Base-by-base conservation (phyloP, 2,329 filamentous ascomycete genomes). In the Epichloe scottii region DNA sequence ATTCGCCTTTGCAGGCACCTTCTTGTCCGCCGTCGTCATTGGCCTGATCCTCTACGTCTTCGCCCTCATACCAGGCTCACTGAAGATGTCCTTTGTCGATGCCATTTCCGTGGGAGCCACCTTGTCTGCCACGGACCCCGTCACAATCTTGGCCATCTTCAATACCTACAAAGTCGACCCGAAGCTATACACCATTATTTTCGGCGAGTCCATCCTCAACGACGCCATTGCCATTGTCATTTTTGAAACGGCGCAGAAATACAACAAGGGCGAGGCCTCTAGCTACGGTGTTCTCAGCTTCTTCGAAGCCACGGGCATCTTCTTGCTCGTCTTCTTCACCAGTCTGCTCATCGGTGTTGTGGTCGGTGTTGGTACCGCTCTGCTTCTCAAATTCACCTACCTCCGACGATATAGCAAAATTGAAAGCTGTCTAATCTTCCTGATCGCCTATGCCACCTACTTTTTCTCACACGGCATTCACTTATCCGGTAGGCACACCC, bases 111-210 rank as follows among this genome's bases (percentile, higher is more conserved):
- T 98, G 42, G 93, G 93, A 60, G 93, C 93, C 43, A 98, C 93
- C 0, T 79, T 98, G 34, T 97, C 93, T 2, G 93, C 93, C 53
- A 98, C 93, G 1, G 93, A 98, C 64, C 93, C 93, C 0, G 91
- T 98, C 53, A 98, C 93, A 0, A 97, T 98, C 60, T 75, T 98
- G 50, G 93, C 93, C 65, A 98, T 98, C 59, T 98, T 98, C 79
- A 97, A 96, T 68, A 87, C 93, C 1, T 98, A 97, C 79, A 97
- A 97, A 70, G 93, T 98, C 60, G 93, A 98, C 62, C 93, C 93
- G 3, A 97, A 97, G 70, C 79, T 98, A 17, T 98, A 98, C 71
- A 98, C 93, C 33, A 84, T 98, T 66, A 98, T 98, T 58, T 98
- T 98, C 67, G 93, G 93, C 64, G 93, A 98, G 71, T 95, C 91